Conservation (phyloP, 805 yeast species). For the Yueomyces sinensis region DNA sequence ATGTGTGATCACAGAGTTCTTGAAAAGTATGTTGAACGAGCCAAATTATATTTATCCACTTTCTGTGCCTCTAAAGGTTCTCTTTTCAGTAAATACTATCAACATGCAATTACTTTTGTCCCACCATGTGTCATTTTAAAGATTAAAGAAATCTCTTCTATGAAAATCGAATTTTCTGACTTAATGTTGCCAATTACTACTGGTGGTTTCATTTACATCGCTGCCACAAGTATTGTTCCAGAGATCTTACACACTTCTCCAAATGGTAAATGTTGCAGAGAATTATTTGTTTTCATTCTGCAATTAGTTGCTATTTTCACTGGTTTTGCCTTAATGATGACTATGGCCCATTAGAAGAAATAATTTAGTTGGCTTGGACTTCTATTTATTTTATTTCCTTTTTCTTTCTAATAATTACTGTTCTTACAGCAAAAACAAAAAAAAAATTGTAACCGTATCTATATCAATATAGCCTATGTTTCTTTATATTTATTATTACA, state of each 20-base stretch:
- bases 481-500: no score
- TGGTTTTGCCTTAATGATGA: constrained; percentile 48
- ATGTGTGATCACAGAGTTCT: background rate
- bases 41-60: background rate
- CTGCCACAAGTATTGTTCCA: constrained; percentile 64
- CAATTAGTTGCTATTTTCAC: constrained; percentile 38
- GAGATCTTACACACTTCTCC: constrained; percentile 39
- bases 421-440: no score
- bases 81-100: no score
- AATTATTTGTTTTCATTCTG: constrained; percentile 26
- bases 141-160: background rate
- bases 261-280: constrained; percentile 27
- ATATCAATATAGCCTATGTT: no score
- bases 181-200: constrained; percentile 58
- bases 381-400: no score
- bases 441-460: no score
- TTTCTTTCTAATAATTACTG: no score
- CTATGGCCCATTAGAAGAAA: constrained; percentile 3
- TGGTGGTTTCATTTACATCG: constrained; percentile 64
- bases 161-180: constrained; percentile 19
- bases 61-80: background rate
- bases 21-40: background rate
- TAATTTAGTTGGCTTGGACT: constrained; percentile 1
- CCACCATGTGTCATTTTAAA: background rate
- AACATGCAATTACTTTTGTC: background rate